Evolutionary conservation across 2,329 filamentous ascomycete species (phyloP), one percentile per base, ranked within the genome.

Genomic region (Pseudomassariella vexata): DNA sequence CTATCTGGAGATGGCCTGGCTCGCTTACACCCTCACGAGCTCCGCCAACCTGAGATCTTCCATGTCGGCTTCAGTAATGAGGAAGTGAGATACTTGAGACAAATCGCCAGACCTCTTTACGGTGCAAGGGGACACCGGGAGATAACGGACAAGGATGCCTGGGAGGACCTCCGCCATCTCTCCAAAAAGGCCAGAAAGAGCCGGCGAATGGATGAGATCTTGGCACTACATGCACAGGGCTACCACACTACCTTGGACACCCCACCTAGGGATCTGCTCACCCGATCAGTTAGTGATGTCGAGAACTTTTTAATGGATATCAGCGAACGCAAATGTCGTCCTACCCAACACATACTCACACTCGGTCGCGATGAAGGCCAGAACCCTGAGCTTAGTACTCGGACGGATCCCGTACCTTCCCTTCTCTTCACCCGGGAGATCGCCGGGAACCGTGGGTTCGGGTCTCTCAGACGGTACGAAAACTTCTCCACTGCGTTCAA

Each of bases 361-460:
- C 24, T 66, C 0, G 45, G 53, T 25, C 44, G 46, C 10, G 52
- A 57, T 15, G 45, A 58, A 4, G 35, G 36, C 3, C 49, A 57
- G 21, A 37, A 40, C 24, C 50, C 46, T 10, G 47, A 43, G 9
- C 48, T 52, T 8, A 36, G 44, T 1, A 34, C 40, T 3, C 56
- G 57, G 5, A 46, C 50, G 1, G 50, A 48, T 14, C 48, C 50
- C 6, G 30, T 70, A 1, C 49, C 64, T 0, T 55, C 60, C 0
- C 44, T 76, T 3, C 52, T 76, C 0, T 46, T 73, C 3, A 62
- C 68, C 1, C 61, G 73, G 8, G 69, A 74, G 44, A 49, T 73
- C 3, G 53, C 57, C 3, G 70, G 72, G 0, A 63, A 64, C 23
- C 52, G 56, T 9, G 56, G 59, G 1, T 60, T 67, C 21, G 63